These are phyloP conservation scores for Lotus japonicus DNA, from an alignment of 306 rosid genomes.

Conservation along the genomic window DNA sequence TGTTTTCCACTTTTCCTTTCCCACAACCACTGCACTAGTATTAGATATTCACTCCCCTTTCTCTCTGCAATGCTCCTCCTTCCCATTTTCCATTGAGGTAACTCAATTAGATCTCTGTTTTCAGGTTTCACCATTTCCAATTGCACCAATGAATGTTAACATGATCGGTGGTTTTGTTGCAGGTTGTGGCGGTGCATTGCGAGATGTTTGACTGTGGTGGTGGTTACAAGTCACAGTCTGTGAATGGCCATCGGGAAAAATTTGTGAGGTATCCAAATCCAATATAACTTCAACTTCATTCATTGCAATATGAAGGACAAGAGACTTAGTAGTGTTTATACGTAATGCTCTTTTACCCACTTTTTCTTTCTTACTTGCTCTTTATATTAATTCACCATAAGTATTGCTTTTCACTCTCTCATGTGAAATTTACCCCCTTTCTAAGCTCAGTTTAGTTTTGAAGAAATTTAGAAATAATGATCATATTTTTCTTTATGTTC, in stretches of 20 bases:
- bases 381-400: neutral
- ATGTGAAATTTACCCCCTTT: too few species aligned
- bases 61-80: neutral
- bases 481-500: neutral
- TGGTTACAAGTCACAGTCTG: constrained; percentile 46
- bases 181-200: constrained; percentile 31
- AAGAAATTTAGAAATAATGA: neutral
- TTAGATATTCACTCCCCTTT: neutral
- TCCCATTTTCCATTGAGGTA: neutral
- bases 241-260: constrained; percentile 61
- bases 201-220: constrained; percentile 58
- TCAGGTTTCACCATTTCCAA: neutral
- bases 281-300: constrained; percentile 1
- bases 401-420: too few species aligned
- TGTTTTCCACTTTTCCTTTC: neutral
- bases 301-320: constrained; percentile 22
- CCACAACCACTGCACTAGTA: neutral
- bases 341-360: neutral
- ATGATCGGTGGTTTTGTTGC: constrained; percentile 3
- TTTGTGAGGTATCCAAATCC: constrained; percentile 54
- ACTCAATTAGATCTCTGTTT: neutral
- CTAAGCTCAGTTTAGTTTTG: neutral
- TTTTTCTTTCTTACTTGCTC: neutral
- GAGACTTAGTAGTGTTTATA: constrained; percentile 24
- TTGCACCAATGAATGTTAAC: neutral